Evolutionary conservation across 345 rosid species (phyloP).

Genomic region (Jatropha curcas): DNA sequence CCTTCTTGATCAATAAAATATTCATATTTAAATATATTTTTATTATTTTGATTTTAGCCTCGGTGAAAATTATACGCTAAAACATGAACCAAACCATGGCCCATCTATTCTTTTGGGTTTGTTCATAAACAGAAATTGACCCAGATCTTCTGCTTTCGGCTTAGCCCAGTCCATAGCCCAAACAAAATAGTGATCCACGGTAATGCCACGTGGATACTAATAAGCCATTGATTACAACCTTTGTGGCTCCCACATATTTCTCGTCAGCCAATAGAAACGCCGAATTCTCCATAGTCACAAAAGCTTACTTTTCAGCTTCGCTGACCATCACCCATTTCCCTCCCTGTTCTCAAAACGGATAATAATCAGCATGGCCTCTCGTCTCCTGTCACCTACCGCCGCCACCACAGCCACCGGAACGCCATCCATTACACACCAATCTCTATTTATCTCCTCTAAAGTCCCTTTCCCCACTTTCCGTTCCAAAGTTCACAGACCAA

Average conservation of each 20-base stretch:
- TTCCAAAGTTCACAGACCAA: conserved; percentile 23
- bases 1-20: no score
- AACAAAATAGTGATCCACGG: not conserved
- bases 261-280: not conserved
- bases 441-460: conserved; percentile 23
- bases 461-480: conserved; percentile 22
- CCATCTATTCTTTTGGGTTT: not conserved
- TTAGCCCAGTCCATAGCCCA: not conserved
- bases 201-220: conserved; percentile 6
- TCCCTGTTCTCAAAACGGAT: conserved; percentile 16
- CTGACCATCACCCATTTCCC: not conserved
- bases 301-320: not conserved
- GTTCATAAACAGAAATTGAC: not conserved
- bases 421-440: conserved; percentile 20
- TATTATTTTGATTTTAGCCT: no score
- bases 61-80: no score
- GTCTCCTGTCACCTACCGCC: conserved; percentile 26
- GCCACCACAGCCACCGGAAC: conserved; percentile 19
- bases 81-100: no score
- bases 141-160: not conserved
- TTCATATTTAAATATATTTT: no score
- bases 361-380: conserved; percentile 38
- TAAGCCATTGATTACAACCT: not conserved
- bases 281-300: no score
- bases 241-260: not conserved